Base-by-base conservation (phyloP, 768 basidiomycete species). In the Kwoniella mangroviensis region DNA sequence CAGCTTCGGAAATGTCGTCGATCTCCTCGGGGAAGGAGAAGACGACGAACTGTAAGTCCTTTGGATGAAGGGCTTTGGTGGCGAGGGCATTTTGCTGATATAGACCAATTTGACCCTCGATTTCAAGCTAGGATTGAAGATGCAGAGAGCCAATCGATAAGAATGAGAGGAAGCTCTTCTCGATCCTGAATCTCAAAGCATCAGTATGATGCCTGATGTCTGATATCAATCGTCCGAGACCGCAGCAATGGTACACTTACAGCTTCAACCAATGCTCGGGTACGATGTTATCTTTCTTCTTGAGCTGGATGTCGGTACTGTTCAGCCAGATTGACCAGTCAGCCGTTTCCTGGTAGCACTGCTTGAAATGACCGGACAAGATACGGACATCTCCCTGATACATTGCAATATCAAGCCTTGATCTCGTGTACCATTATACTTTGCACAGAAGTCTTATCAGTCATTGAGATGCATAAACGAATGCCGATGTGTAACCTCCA, bases 71-170 rank as follows among this genome's bases (percentile, higher is more conserved):
- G 10, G 54, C 10, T 41, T 43, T 11, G 22, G 34, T 41, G 26
- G 15, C 28, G 22, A 26, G 15, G 15, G 15, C 12, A 57, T 21
- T 57, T 24, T 57, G 9, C 45, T 34, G 65, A 28, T 56, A 66
- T 43, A 66, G 45, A 7, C 65, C 65, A 19, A 57, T 45, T 51
- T 66, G 65, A 45, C 28, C 28, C 4, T 34, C 65, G 24, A 66
- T 28, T 21, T 58, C 65, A n/a, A 42, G 54, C 5, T 42, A 57
- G 4, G 56, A 41, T 17, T 53, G 54, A 11, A 57, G 65, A 11
- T 58, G 40, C 21, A 57, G 26, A 34, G 43, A 17, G 21, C n/a
- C 17, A n/a, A 26, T 66, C 43, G 42, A 45, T 21, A 49, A 6
- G 17, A 56, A 42, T 5, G 43, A 21, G 13, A 58, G 19, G 56